phyloP scores from a whole-genome alignment of 768 basidiomycete species.

The Cystofilobasidium macerans region DNA sequence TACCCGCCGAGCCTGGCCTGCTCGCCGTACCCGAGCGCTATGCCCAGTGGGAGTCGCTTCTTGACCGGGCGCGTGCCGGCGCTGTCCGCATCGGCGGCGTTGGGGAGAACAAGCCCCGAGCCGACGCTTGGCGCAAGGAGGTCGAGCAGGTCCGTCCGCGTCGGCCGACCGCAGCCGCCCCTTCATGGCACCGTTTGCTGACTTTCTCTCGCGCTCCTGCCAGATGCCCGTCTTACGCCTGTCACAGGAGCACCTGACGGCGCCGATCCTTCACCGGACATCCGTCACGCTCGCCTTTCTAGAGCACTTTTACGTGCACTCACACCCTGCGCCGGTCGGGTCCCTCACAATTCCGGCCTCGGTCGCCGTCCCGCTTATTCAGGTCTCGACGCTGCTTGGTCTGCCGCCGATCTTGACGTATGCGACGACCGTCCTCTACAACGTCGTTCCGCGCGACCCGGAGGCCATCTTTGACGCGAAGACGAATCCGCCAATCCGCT shows the following conservation, averaged over 20 bases:
- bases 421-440: constrained; percentile 83
- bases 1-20: constrained; percentile 51
- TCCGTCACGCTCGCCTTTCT: constrained; percentile 84
- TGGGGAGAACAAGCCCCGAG: constrained; percentile 6
- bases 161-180: no score
- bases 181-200: not conserved
- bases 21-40: constrained; percentile 47
- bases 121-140: constrained; percentile 50
- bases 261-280: constrained; percentile 63
- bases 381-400: constrained; percentile 57
- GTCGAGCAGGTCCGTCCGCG: constrained; percentile 12
- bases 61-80: constrained; percentile 45
- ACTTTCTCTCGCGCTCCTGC: not conserved
- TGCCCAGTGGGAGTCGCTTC: constrained; percentile 60
- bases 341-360: constrained; percentile 50
- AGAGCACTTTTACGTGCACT: constrained; percentile 77
- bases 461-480: constrained; percentile 26
- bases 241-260: constrained; percentile 46
- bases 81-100: constrained; percentile 21
- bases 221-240: constrained; percentile 64
- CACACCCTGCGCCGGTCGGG: constrained; percentile 15
- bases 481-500: constrained; percentile 47
- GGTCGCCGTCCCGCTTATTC: constrained; percentile 63
- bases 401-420: constrained; percentile 83
- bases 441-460: constrained; percentile 41